These are phyloP conservation scores for Dipodascopsis tothii DNA, from an alignment of 805 yeast genomes.

Conservation along the genomic window DNA sequence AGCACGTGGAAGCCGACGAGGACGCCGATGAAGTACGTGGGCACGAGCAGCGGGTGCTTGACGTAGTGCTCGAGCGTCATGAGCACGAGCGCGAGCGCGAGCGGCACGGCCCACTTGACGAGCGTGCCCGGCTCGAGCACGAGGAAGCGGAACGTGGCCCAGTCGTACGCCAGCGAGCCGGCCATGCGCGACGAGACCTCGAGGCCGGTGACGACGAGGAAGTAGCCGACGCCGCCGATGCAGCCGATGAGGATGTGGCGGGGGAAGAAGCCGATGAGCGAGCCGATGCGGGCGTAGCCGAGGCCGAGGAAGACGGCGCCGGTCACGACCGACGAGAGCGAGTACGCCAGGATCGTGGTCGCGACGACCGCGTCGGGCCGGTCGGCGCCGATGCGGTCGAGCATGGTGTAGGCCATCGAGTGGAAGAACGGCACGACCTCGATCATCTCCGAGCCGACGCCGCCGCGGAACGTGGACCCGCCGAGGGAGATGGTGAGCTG, in stretches of 20 bases:
- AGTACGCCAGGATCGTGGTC: constrained; percentile 81
- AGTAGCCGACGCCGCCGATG: constrained; percentile 97
- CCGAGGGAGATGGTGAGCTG: constrained; percentile 86
- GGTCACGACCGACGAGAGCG: constrained; percentile 74
- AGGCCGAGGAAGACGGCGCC: constrained; percentile 70
- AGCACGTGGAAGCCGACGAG: constrained; percentile 63
- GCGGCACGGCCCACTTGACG: constrained; percentile 65
- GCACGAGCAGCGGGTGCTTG: constrained; percentile 60
- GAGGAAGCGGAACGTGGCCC: constrained; percentile 37
- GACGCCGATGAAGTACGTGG: constrained; percentile 65
- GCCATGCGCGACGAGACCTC: constrained; percentile 83
- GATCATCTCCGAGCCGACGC: constrained; percentile 97
- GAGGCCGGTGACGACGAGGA: constrained; percentile 78
- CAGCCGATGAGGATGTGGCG: constrained; percentile 94
- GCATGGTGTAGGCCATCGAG: constrained; percentile 75
- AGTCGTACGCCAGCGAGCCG: constrained; percentile 60
- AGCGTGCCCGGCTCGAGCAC: constrained; percentile 46
- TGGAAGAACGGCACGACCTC: constrained; percentile 98
- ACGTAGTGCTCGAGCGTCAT: constrained; percentile 53
- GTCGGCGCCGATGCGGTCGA: constrained; percentile 46
- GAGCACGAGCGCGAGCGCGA: constrained; percentile 52
- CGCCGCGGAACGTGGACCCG: constrained; percentile 79
- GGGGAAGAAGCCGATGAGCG: constrained; percentile 90
- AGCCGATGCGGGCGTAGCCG: constrained; percentile 75
- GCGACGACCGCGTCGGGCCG: constrained; percentile 50